phyloP scores from a whole-genome alignment of 805 yeast genomes.

The Tetrapisispora phaffii region DNA sequence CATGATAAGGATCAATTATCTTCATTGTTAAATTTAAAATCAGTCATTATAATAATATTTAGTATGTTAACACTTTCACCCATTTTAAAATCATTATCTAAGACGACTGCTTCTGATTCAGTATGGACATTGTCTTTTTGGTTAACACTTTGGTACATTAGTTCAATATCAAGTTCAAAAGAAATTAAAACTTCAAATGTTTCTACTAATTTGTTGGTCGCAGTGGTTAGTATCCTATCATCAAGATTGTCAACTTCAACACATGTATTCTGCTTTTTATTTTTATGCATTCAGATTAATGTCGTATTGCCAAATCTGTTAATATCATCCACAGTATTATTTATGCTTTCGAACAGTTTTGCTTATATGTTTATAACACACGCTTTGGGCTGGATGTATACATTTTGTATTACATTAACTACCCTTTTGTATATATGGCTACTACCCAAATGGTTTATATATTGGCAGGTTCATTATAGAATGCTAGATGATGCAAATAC shows the following conservation, averaged over 20 bases:
- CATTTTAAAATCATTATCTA: conserved; percentile 75
- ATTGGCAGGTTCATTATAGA: conserved; percentile 25
- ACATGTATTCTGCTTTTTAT: conserved; percentile 74
- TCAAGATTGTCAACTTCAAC: conserved; percentile 70
- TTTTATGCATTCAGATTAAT: conserved; percentile 33
- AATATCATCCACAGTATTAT: conserved; percentile 11
- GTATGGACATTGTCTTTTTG: conserved; percentile 88
- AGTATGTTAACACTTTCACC: conserved; percentile 76
- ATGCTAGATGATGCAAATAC: conserved; percentile 8
- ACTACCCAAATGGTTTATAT: conserved; percentile 23
- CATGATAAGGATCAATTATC: neutral
- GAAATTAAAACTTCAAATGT: conserved; percentile 38
- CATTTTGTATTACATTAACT: conserved; percentile 11
- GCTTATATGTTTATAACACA: conserved; percentile 18
- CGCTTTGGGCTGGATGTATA: conserved; percentile 17
- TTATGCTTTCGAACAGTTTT: conserved; percentile 14
- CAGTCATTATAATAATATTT: conserved; percentile 58
- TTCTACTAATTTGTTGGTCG: conserved; percentile 72
- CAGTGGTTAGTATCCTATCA: conserved; percentile 82
- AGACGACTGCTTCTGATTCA: conserved; percentile 85
- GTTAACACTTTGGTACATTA: conserved; percentile 58
- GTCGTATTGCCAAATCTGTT: conserved; percentile 23
- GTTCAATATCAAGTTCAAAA: conserved; percentile 6
- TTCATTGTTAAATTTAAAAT: conserved; percentile 38
- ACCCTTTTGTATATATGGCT: conserved; percentile 15